These are phyloP conservation scores for Trichosanthes truncata DNA, from an alignment of 306 rosid species.

Conservation along the genomic window DNA sequence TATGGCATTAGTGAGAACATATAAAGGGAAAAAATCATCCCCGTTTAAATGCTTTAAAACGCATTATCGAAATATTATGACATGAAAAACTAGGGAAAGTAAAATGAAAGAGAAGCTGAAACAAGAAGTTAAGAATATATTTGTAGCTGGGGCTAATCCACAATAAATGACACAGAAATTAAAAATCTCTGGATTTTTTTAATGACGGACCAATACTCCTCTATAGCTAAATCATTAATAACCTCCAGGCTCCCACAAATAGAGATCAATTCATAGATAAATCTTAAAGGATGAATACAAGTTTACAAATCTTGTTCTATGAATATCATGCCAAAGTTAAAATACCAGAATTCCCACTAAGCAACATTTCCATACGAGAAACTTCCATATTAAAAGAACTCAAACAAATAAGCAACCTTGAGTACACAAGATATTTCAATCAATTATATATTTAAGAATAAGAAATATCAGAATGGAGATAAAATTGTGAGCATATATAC, in stretches of 20 bases:
- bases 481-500: conserved; percentile 29
- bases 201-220: background rate
- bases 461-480: background rate
- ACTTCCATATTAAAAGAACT: background rate
- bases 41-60: background rate
- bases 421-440: background rate
- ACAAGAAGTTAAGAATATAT: background rate
- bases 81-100: background rate
- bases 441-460: background rate
- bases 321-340: background rate
- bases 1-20: background rate
- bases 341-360: background rate
- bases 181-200: background rate
- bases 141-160: background rate
- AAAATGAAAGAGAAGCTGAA: conserved; percentile 2
- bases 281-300: background rate
- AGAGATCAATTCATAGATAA: background rate
- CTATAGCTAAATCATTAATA: background rate
- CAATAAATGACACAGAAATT: background rate
- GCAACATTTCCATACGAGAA: background rate
- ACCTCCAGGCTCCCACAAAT: background rate
- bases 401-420: background rate
- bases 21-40: background rate
- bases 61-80: background rate
- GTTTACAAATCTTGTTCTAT: background rate